Base-by-base conservation (phyloP, 1,284 basidiomycete species). In the Apiotrichum sp. region DNA sequence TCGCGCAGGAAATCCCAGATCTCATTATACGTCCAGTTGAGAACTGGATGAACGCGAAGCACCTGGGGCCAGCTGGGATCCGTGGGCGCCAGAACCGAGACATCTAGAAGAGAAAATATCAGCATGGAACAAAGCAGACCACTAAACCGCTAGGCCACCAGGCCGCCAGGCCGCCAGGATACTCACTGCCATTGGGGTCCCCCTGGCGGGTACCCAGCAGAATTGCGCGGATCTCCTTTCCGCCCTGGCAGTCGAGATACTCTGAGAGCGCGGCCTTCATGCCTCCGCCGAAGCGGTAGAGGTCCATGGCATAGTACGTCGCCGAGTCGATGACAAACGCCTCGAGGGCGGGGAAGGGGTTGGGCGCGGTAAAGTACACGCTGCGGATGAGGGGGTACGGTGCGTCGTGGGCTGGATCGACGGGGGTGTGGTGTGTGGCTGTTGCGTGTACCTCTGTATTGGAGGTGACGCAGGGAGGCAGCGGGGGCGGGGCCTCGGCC, bases 31-130 rank as follows among this genome's bases (percentile, higher is more conserved):
- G 83, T 80, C 95, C 95, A 98, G 70, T 97, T 87, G 50, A 98
- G 87, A 65, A 98, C 89, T 0, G 96, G 95, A 71, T 98, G 95
- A 33, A 98, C 84, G 22, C 95, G 84, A 69, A 93, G 86, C 58
- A 95, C 90, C 3, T 77, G 71, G 4, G 95, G 93, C 95, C 95
- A 98, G 52, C 82, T 87, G 0, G 82, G 76, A 74, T 97, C 93
- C 6, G 91, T 95, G 64, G 83, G 86, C 62, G 86, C 87, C 47
- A 85, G 81, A 62, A 84, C 82, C 0, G 83, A 80, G 45, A 95
- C 81, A 35, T 78, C 84, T 63, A 69, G 67, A 22, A 22, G 22
- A 22, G 22, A 22, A 22, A 22, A 22, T 38, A 13, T 38, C 36
- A 38, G 36, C 7, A 7, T 8, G 7, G 36, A 38, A 38, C 36